Percentiles rank a stretch among this genome's conserved stretches.
phyloP scores from a whole-genome alignment of 2,329 filamentous ascomycete genomes.

The Pseudogymnoascus sp. region DNA sequence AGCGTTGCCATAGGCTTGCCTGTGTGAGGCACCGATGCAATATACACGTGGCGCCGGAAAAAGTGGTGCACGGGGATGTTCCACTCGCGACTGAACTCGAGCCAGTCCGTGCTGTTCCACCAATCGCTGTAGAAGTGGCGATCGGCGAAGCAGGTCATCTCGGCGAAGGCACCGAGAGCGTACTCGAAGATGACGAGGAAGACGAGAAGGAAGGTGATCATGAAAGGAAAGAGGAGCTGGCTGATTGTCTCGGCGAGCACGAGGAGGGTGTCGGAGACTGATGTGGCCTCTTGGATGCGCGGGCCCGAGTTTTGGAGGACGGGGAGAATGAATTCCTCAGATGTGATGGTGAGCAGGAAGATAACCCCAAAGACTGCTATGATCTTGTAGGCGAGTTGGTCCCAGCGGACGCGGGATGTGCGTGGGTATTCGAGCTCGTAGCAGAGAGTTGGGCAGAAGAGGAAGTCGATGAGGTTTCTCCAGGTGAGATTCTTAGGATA shows the following conservation, averaged over 20 bases:
- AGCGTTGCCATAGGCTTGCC: slow-evolving; percentile 71
- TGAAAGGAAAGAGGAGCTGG: slow-evolving; percentile 90
- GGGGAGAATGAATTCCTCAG: slow-evolving; percentile 91
- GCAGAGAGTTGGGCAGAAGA: slow-evolving; percentile 90
- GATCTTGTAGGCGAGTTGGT: slow-evolving; percentile 74
- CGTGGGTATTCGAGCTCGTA: slow-evolving; percentile 97
- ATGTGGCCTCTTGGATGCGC: slow-evolving; percentile 39
- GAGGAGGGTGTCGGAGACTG: slow-evolving; percentile 58
- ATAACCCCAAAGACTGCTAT: slow-evolving; percentile 92
- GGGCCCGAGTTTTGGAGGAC: slow-evolving; percentile 65
- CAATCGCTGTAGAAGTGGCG: slow-evolving; percentile 82
- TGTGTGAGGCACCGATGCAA: slow-evolving; percentile 66
- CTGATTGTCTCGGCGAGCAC: slow-evolving; percentile 85
- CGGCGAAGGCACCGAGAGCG: slow-evolving; percentile 84
- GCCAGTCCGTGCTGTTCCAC: slow-evolving; percentile 79
- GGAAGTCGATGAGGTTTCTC: slow-evolving; percentile 74
- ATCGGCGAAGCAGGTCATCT: slow-evolving; percentile 88
- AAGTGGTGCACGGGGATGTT: slow-evolving; percentile 97
- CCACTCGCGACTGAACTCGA: slow-evolving; percentile 95
- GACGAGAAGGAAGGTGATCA: slow-evolving; percentile 88
- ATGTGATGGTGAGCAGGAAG: slow-evolving; percentile 83
- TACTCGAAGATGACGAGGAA: slow-evolving; percentile 99
- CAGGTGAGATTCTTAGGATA: slow-evolving; percentile 85
- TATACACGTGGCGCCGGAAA: slow-evolving; percentile 89
- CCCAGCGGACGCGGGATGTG: slow-evolving; percentile 64